Conservation (phyloP, 305 asterid genomes). For the Fraxinus nigra region DNA sequence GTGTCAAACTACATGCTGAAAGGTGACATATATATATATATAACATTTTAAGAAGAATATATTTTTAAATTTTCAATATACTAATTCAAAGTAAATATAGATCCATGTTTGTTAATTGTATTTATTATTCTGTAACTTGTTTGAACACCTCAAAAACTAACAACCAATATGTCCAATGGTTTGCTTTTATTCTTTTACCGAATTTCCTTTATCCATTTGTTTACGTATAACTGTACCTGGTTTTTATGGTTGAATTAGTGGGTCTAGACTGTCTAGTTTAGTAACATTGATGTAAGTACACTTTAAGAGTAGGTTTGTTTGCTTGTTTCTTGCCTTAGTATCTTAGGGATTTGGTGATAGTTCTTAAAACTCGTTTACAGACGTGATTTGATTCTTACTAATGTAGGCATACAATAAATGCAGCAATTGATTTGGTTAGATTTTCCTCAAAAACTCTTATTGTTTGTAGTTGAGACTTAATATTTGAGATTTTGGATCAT, state of each 20-base stretch:
- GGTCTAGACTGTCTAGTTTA: background rate
- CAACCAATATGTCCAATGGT: background rate
- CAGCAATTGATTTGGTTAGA: background rate
- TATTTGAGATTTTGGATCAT: background rate
- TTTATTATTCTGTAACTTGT: background rate
- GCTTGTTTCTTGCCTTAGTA: background rate
- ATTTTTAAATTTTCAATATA: background rate
- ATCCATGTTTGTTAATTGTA: background rate
- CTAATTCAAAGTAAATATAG: background rate
- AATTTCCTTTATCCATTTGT: background rate
- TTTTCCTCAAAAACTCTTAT: background rate
- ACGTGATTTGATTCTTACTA: background rate
- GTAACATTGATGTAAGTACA: background rate
- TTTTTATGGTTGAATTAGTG: background rate
- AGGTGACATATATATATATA: background rate
- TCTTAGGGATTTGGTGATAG: background rate
- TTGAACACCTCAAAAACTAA: background rate
- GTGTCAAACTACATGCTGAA: background rate
- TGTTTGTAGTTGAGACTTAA: background rate
- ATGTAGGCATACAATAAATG: background rate
- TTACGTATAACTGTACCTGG: background rate
- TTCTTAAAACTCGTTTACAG: background rate
- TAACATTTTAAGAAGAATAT: background rate
- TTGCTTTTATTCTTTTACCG: background rate
- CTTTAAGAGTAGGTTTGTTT: background rate